Percentiles rank a stretch among this genome's conserved stretches.
These are phyloP conservation scores for Alternaria postmessia DNA, from an alignment of 2,329 filamentous ascomycete genomes.

Conservation along the genomic window DNA sequence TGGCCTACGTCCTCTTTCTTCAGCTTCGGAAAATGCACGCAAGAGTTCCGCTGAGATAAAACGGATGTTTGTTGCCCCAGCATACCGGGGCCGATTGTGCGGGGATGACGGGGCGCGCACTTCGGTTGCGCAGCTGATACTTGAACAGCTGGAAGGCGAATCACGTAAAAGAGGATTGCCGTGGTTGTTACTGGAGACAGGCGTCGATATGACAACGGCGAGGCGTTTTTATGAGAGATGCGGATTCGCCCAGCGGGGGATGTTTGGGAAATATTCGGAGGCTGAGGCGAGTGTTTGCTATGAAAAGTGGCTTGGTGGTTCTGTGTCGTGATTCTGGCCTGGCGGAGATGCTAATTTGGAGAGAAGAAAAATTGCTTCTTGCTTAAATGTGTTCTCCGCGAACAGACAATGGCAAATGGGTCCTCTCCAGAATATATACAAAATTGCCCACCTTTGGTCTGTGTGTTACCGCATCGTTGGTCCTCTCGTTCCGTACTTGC, in stretches of 20 bases:
- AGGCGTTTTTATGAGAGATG: background rate
- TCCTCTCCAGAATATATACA: slow-evolving; percentile 52
- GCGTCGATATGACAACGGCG: background rate
- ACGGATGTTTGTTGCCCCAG: background rate
- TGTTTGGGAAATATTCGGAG: background rate
- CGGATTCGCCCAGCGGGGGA: background rate
- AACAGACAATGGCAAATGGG: slow-evolving; percentile 36
- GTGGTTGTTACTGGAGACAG: background rate
- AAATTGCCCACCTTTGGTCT: slow-evolving; percentile 49
- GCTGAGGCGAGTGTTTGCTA: background rate
- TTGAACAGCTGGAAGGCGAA: background rate
- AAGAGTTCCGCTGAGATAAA: background rate
- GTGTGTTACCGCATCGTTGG: slow-evolving; percentile 34
- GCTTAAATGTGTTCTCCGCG: slow-evolving; percentile 18
- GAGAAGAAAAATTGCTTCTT: background rate
- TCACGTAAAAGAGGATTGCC: background rate
- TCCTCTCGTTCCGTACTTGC: slow-evolving; percentile 16
- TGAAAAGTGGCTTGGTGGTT: background rate
- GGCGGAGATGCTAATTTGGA: background rate
- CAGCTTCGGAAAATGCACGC: background rate
- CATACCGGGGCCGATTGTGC: background rate
- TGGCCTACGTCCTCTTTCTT: background rate
- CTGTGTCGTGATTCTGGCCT: background rate
- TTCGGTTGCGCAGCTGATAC: background rate
- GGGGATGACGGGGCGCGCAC: background rate